Evolutionary conservation across 768 basidiomycete species (phyloP).

Genomic region (Trametes cubensis): DNA sequence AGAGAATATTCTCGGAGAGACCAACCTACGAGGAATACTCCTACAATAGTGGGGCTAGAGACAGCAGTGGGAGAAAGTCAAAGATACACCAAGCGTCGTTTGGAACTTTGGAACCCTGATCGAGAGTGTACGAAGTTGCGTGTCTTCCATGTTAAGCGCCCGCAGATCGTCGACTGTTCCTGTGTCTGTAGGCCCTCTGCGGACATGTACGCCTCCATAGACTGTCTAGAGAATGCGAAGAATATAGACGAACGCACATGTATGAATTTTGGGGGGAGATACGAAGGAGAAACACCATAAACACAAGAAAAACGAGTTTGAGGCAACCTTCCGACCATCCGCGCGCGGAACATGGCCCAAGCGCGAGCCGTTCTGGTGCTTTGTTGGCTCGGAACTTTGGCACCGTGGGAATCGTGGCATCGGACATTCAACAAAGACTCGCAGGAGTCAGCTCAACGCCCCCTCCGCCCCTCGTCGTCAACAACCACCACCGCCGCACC

Average conservation of each 20-base stretch:
- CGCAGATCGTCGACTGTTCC: neutral
- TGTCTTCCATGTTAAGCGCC: slow-evolving; percentile 7
- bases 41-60: too few species aligned
- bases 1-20: too few species aligned
- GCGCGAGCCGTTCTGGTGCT: slow-evolving; percentile 24
- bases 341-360: slow-evolving; percentile 26
- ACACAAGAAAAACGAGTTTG: slow-evolving; percentile 1
- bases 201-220: too few species aligned
- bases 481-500: slow-evolving; percentile 29
- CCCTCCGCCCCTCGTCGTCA: slow-evolving; percentile 31
- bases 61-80: neutral
- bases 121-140: neutral
- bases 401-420: slow-evolving; percentile 33
- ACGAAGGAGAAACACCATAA: neutral
- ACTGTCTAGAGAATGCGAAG: too few species aligned
- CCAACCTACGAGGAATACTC: too few species aligned
- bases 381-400: slow-evolving; percentile 29
- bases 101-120: neutral
- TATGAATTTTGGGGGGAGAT: neutral
- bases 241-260: neutral
- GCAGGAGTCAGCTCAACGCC: slow-evolving; percentile 25
- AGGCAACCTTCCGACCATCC: slow-evolving; percentile 19
- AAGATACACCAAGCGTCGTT: too few species aligned
- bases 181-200: neutral
- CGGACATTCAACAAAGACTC: slow-evolving; percentile 31